Percentiles rank a stretch among this genome's conserved stretches.
phyloP scores from a whole-genome alignment of 2,329 filamentous ascomycete species.

The Pestalotiopsis sp. region DNA sequence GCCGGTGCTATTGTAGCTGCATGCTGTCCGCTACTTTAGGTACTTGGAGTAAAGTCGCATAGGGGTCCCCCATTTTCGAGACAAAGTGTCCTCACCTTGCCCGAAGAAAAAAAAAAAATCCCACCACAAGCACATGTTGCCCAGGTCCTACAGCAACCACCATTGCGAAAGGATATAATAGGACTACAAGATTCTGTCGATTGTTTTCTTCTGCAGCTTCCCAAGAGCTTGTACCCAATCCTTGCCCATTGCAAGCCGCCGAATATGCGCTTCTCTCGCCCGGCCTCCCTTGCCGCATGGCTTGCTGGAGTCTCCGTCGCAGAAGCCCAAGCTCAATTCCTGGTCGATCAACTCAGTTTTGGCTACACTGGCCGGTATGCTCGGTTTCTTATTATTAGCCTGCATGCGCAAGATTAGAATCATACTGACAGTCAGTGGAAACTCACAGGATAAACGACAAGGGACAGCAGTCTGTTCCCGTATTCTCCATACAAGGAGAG shows the following conservation, averaged over 20 bases:
- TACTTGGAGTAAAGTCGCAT: background rate
- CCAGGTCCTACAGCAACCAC: background rate
- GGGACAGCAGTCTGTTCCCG: constrained; percentile 52
- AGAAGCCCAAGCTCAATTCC: constrained; percentile 62
- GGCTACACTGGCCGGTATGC: constrained; percentile 67
- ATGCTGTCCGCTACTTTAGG: background rate
- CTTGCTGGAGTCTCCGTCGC: constrained; percentile 46
- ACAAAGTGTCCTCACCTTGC: constrained; percentile 14
- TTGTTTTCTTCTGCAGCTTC: constrained; percentile 14
- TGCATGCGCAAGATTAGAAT: background rate
- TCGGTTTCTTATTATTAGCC: background rate
- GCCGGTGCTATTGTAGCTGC: background rate
- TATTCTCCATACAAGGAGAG: constrained; percentile 58
- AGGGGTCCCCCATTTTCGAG: constrained; percentile 9
- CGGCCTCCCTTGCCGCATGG: constrained; percentile 42
- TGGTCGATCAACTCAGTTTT: constrained; percentile 78
- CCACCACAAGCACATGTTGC: background rate
- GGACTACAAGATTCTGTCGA: background rate
- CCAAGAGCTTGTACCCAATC: constrained; percentile 6
- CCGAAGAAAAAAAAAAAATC: background rate
- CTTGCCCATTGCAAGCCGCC: background rate
- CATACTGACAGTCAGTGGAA: background rate
- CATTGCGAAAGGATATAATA: background rate
- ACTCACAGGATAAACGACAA: constrained; percentile 61
- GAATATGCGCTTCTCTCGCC: constrained; percentile 46